These are phyloP conservation scores for Flaveria trinervia DNA, from an alignment of 129 eudicot species.

Conservation along the genomic window DNA sequence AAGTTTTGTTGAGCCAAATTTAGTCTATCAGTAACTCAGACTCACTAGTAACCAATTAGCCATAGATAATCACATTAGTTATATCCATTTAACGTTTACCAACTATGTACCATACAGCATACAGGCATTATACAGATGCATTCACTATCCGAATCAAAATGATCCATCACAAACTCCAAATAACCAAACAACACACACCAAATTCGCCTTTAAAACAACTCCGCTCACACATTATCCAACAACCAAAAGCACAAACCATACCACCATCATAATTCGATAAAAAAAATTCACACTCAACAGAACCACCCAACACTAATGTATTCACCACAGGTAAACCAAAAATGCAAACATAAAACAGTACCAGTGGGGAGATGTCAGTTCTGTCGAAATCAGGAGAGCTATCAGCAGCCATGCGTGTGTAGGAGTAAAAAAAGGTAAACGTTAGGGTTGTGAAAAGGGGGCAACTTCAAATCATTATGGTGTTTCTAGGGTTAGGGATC, in stretches of 20 bases:
- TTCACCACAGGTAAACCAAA: background rate
- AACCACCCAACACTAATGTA: background rate
- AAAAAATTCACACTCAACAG: background rate
- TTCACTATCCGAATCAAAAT: constrained; percentile 16
- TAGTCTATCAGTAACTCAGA: background rate
- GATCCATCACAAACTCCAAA: constrained; percentile 8
- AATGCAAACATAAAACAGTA: background rate
- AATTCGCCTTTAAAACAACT: background rate
- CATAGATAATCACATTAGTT: constrained; percentile 4
- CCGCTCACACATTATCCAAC: constrained; percentile 3
- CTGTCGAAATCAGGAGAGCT: constrained; percentile 47
- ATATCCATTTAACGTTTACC: background rate
- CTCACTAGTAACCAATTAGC: constrained; percentile 1
- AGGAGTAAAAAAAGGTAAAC: background rate
- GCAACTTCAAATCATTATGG: constrained; percentile 26
- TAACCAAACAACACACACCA: background rate
- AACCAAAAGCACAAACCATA: background rate
- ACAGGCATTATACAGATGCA: background rate
- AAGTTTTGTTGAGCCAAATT: constrained; percentile 5
- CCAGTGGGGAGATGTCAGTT: constrained; percentile 42
- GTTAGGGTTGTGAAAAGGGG: constrained; percentile 39
- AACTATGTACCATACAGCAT: background rate
- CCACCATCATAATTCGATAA: constrained; percentile 6
- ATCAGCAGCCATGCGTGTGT: constrained; percentile 24
- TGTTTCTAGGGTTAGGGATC: constrained; percentile 32